phyloP scores from a whole-genome alignment of 23 red algal species.

The Agarophyton chilense region DNA sequence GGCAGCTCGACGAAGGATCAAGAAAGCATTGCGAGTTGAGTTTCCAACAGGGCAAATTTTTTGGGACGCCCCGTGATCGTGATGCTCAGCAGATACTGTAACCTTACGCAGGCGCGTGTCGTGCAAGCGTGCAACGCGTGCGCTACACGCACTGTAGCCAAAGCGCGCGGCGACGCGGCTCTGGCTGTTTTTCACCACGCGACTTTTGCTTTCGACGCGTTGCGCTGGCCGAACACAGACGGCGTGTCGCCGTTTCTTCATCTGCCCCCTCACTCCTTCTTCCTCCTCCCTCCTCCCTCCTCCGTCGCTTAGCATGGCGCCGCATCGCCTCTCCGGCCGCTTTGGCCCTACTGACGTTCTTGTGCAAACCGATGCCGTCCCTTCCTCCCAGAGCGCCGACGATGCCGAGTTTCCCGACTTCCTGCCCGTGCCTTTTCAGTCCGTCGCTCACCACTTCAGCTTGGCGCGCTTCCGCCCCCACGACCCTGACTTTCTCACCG shows the following conservation, averaged over 20 bases:
- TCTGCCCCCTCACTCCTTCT: too few species aligned
- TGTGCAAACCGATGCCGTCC: not conserved
- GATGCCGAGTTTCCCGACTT: too few species aligned
- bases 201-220: not conserved
- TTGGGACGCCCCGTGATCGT: not conserved
- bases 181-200: not conserved
- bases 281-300: not conserved
- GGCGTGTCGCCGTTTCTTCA: too few species aligned
- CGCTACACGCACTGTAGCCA: too few species aligned
- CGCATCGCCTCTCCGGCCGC: not conserved
- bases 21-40: too few species aligned
- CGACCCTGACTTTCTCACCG: not conserved
- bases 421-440: too few species aligned
- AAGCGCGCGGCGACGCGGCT: constrained; percentile 8
- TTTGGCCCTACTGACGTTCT: not conserved
- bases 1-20: not conserved
- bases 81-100: not conserved
- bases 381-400: not conserved
- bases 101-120: too few species aligned
- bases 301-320: not conserved
- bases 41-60: not conserved
- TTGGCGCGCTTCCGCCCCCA: too few species aligned
- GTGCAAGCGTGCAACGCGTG: constrained; percentile 1
- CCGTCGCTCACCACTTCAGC: too few species aligned
- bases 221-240: too few species aligned